A percentile compares a stretch with the other conserved stretches of the same genome.
Conservation (phyloP, 495 filamentous ascomycete genomes). For the Podospora tetraspora region DNA sequence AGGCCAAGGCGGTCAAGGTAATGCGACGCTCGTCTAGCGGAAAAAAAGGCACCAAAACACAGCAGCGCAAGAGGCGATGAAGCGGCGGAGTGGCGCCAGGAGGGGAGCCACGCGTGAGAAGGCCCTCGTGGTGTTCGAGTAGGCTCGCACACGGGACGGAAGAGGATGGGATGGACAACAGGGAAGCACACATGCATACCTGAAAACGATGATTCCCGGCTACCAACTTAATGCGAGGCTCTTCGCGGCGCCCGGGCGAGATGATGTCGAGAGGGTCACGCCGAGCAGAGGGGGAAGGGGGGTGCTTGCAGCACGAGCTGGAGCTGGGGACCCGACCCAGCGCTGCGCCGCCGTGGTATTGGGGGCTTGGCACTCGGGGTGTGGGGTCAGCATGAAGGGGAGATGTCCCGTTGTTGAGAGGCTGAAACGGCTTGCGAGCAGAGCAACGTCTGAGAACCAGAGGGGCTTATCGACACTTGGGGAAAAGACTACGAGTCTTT, state of each 20-base stretch:
- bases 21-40: neutral
- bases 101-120: neutral
- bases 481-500: neutral
- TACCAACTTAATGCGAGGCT: conserved; percentile 16
- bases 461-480: neutral
- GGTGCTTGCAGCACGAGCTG: conserved; percentile 14
- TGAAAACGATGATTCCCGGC: conserved; percentile 18
- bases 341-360: conserved; percentile 10
- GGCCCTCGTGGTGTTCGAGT: neutral
- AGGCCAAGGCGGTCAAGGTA: conserved; percentile 11
- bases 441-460: conserved; percentile 14
- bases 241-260: neutral
- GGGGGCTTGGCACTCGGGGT: conserved; percentile 12
- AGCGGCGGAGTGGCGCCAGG: neutral
- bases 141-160: neutral
- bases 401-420: conserved; percentile 11
- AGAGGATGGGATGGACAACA: conserved; percentile 5
- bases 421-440: conserved; percentile 19
- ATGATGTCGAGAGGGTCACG: conserved; percentile 4
- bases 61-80: neutral
- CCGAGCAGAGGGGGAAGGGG: conserved; percentile 5
- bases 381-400: conserved; percentile 13
- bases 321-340: neutral
- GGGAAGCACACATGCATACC: conserved; percentile 18
- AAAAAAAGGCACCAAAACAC: neutral